Evolutionary conservation across 202 grass and related monocot species (phyloP), one percentile per base, ranked within the genome.

Genomic region (Musa balbisiana): DNA sequence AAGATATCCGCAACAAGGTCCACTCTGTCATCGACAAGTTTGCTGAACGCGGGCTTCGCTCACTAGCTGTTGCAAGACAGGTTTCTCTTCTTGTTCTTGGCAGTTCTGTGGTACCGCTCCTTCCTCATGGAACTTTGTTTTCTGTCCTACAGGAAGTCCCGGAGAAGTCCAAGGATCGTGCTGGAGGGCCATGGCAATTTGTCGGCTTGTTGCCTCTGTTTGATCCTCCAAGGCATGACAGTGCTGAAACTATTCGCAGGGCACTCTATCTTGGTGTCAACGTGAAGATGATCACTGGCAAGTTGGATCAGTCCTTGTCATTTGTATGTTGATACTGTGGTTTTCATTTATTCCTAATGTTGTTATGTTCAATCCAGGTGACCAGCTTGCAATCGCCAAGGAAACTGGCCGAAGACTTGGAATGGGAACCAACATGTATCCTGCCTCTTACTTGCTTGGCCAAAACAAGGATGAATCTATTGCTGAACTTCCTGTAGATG

Each of bases 361-460:
- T 69, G 49, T 56, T 17, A 25, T 77, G 12, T 71, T 22, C 8
- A n/a, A 63, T 60, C 62, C 65, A 96, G 88, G 91, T 66, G 95
- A 98, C 16, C 95, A 98, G 77, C 89, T 98, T 19, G 88, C 91
- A 23, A 98, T 98, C 55, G 95, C 95, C 62, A 98, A 92, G 88
- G 95, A 98, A 82, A 98, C 95, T 1, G 95, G 95, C 0, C 77
- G 95, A 75, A 90, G 95, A 85, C 88, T 98, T 62, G 94, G 94
- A 24, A 98, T 98, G 94, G 94, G 91, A 60, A 91, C 86, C 6
- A 98, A 98, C 85, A 98, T 98, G 94, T 98, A 98, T 77, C 94
- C 90, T 56, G 91, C 94, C 21, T 98, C 91, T 24, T 86, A 79
- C 1, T 65, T 98, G 63, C 91, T 98, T 10, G 83, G 91, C 10